These are phyloP conservation scores for Lentinula edodes DNA, from an alignment of 768 basidiomycete genomes.

Conservation along the genomic window DNA sequence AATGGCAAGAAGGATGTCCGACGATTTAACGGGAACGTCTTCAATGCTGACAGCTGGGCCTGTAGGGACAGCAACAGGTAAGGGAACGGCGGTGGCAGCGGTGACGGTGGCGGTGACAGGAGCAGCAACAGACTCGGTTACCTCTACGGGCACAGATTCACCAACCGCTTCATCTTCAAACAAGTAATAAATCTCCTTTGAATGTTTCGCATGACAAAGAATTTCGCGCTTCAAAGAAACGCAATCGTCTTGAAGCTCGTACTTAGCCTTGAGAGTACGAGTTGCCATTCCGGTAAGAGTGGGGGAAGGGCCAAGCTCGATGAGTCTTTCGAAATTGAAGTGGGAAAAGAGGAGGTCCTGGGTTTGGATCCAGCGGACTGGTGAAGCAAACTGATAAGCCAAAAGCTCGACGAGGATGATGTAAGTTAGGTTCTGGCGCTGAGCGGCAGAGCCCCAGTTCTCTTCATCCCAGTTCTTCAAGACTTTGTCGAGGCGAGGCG, in stretches of 20 bases:
- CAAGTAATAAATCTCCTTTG: constrained; percentile 96
- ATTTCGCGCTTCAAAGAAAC: constrained; percentile 73
- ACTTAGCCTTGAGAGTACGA: constrained; percentile 88
- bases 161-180: constrained; percentile 81
- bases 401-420: constrained; percentile 94
- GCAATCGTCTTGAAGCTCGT: constrained; percentile 86
- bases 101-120: constrained; percentile 39
- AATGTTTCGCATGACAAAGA: constrained; percentile 91
- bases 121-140: constrained; percentile 30
- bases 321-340: constrained; percentile 86
- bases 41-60: constrained; percentile 73
- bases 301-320: constrained; percentile 95
- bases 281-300: constrained; percentile 94
- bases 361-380: constrained; percentile 99
- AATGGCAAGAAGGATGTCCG: constrained; percentile 81
- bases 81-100: constrained; percentile 39
- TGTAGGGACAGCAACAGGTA: constrained; percentile 41
- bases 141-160: constrained; percentile 30
- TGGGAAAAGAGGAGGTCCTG: constrained; percentile 89
- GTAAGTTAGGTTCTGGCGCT: constrained; percentile 92
- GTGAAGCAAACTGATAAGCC: constrained; percentile 97
- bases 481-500: constrained; percentile 93
- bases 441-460: constrained; percentile 72
- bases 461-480: constrained; percentile 92
- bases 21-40: constrained; percentile 87